Evolutionary conservation across 1,139 yeast genomes (phyloP).

Genomic region (Blastobotrys proliferans): DNA sequence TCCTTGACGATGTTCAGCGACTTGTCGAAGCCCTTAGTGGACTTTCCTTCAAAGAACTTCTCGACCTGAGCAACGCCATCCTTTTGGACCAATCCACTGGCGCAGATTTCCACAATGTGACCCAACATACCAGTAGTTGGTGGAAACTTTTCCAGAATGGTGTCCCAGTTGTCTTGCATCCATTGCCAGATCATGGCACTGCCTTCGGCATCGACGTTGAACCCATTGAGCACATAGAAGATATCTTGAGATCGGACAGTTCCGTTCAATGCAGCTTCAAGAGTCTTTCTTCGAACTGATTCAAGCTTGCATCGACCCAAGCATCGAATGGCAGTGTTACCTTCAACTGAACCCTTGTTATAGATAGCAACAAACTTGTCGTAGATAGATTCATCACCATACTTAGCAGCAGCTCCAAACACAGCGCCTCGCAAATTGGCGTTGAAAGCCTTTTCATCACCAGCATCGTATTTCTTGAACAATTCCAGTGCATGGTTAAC

Average conservation of each 20-base stretch:
- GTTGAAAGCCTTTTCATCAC: constrained; percentile 67
- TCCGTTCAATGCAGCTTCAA: constrained; percentile 60
- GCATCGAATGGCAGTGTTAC: constrained; percentile 66
- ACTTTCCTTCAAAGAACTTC: constrained; percentile 54
- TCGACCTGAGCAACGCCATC: constrained; percentile 56
- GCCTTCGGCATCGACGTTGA: constrained; percentile 61
- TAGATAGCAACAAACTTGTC: constrained; percentile 62
- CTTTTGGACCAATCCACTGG: constrained; percentile 61
- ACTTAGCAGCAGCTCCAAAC: constrained; percentile 61
- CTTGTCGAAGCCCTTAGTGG: constrained; percentile 72
- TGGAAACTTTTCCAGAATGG: constrained; percentile 60
- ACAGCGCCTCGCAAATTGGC: constrained; percentile 76
- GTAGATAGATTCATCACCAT: constrained; percentile 56
- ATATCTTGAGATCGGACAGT: constrained; percentile 77
- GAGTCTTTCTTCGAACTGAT: constrained; percentile 55
- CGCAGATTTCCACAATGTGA: constrained; percentile 57
- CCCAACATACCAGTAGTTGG: constrained; percentile 81
- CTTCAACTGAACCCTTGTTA: constrained; percentile 65
- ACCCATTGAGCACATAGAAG: constrained; percentile 63
- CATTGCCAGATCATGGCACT: constrained; percentile 69
- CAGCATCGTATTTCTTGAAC: constrained; percentile 57
- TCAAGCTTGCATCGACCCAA: constrained; percentile 67
- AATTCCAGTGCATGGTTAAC: constrained; percentile 51
- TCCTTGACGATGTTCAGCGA: constrained; percentile 70
- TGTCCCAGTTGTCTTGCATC: constrained; percentile 73